Base-by-base conservation (phyloP, 73 alveolate genomes). In the Tetrahymena malaccensis region DNA sequence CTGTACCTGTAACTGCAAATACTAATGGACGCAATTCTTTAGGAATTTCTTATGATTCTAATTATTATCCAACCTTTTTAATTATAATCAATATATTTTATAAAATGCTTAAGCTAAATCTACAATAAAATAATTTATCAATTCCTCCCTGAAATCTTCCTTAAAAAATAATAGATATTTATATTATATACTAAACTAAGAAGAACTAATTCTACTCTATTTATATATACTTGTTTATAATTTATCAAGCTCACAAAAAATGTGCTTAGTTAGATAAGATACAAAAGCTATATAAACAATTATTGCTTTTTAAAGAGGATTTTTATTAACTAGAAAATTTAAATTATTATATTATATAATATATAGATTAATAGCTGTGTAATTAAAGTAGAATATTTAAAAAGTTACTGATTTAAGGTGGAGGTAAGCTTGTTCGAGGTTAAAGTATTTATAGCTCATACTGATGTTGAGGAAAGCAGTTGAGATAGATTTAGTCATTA, bases 1-100 rank as follows among this genome's bases (percentile, higher is more conserved):
- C 99, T 33, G 97, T 94, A 1, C 99, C 98, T 5, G 98, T 95
- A 21, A 98, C 98, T 27, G 98, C 99, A 94, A 97, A 96, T 13
- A 98, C 98, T 37, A 97, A 34, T 17, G 99, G 99, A 31, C 96
- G 96, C 27, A 96, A 84, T 43, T 93, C 96, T 38, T 94, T 94
- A 21, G 99, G 99, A 10, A 96, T 37, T 38, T 98, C 98, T 83
- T 96, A 96, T 95, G 93, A 94, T 34, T 96, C 93, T 10, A 98
- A 97, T 43, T 95, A 84, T 93, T 96, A 93, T 25, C 98, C 98
- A 27, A 97, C 97, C 35, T 94, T 93, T 21, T 93, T 57, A 16
- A 98, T 3, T 25, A 56, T 11, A 70, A 70, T 25, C 5, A 27
- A 70, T n/a, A 84, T 50, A 40, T 40, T n/a, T 40, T 21, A 50